Conservation (phyloP, 257 asterid species). For the Ilex aquifolium region DNA sequence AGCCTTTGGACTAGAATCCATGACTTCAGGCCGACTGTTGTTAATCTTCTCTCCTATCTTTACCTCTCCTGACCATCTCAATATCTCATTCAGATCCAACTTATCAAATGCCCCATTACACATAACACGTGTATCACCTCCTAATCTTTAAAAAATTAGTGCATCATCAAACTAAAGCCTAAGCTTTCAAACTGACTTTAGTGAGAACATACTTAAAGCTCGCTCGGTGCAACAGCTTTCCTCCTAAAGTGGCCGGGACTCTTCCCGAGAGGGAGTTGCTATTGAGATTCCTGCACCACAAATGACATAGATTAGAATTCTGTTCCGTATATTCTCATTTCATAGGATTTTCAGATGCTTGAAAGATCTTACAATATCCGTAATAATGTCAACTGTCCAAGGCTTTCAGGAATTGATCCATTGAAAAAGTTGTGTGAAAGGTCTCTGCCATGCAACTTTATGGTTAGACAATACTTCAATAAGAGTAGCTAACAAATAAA, state of each 20-base stretch:
- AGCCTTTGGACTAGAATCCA: no score
- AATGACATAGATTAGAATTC: conserved; percentile 8
- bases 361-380: conserved; percentile 61
- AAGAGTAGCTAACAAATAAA: not conserved
- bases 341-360: conserved; percentile 1
- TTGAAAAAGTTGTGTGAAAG: conserved; percentile 78
- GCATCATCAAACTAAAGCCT: not conserved
- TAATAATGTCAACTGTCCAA: conserved; percentile 71
- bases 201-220: conserved; percentile 44
- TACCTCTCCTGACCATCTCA: no score
- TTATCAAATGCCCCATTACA: no score
- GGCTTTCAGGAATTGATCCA: conserved; percentile 90
- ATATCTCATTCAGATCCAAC: no score
- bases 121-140: no score
- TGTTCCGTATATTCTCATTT: not conserved
- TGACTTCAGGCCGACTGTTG: no score
- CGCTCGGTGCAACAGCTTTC: conserved; percentile 89
- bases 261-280: conserved; percentile 82
- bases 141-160: not conserved
- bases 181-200: not conserved
- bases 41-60: no score
- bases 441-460: conserved; percentile 58
- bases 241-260: conserved; percentile 90
- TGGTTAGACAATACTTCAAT: conserved; percentile 7
- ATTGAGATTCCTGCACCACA: conserved; percentile 65